Base-by-base conservation (phyloP, 116 monocot species). In the Trichopus zeylanicus region DNA sequence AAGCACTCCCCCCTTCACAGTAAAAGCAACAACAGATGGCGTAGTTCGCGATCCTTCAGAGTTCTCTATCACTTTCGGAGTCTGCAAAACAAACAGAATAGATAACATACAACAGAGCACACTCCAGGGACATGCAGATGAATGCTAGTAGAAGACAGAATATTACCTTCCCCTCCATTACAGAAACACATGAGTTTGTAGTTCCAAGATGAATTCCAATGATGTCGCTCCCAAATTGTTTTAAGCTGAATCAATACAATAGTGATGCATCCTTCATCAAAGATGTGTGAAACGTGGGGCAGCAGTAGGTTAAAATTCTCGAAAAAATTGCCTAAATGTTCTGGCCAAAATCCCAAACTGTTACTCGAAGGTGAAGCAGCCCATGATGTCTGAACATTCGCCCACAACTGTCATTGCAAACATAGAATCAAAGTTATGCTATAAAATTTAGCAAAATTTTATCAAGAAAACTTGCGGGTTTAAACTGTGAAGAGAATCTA, bases 191-290 rank as follows among this genome's bases (percentile, higher is more conserved):
- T 8, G 72, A 73, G 54, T 73, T 73, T 39, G 72, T 73, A 5
- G 72, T 73, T 8, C 72, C 72, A 53, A 73, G 47, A 73, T 73
- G 66, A 26, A 73, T 66, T 9, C 66, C 66, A 31, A 73, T 66
- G 7, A 73, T 57, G 27, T 73, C 72, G 49, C 30, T 60, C 7
- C 59, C 65, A 53, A 46, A 58, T 29, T 65, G 53, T 48, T 60
- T 73, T 15, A 66, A 47, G 24, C 70, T 70, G 62, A 29, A 30
- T 34, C 6, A 27, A 28, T 27, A 28, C 4, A 53, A 28, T 8
- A 8, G 15, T 28, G n/a, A n/a, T n/a, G n/a, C n/a, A n/a, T 3
- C n/a, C n/a, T 28, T 15, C n/a, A n/a, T n/a, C n/a, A n/a, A n/a
- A n/a, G n/a, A n/a, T n/a, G n/a, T n/a, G n/a, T n/a, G n/a, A n/a